phyloP scores from a whole-genome alignment of 306 rosid genomes.

The Vicia faba region DNA sequence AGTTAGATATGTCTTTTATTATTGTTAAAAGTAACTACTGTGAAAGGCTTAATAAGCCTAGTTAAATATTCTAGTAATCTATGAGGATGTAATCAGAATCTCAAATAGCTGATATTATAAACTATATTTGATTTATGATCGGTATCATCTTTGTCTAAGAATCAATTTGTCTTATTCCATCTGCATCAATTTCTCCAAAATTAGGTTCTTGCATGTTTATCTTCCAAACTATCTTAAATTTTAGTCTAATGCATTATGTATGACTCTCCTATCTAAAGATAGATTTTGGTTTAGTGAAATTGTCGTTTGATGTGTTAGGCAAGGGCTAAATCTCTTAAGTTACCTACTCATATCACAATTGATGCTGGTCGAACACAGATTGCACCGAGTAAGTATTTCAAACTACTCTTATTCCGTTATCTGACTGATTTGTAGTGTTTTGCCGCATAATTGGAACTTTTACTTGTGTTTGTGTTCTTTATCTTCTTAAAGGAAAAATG shows the following conservation, averaged over 20 bases:
- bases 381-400: conserved; percentile 81
- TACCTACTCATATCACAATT: conserved; percentile 85
- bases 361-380: conserved; percentile 99
- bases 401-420: conserved; percentile 7
- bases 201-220: background rate
- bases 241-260: conserved; percentile 14
- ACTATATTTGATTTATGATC: conserved; percentile 1
- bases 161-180: background rate
- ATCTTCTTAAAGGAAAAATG: background rate
- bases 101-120: conserved; percentile 1
- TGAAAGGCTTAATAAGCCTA: background rate
- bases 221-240: background rate
- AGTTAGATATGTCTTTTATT: background rate
- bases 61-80: background rate
- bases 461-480: conserved; percentile 1
- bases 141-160: conserved; percentile 10
- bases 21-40: background rate
- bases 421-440: conserved; percentile 14
- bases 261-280: conserved; percentile 5
- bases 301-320: conserved; percentile 50
- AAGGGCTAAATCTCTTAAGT: conserved; percentile 76
- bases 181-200: conserved; percentile 5
- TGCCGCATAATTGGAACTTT: background rate
- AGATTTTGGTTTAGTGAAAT: background rate
- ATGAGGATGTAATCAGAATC: background rate